Conservation (phyloP, 768 basidiomycete species). For the Filobasidium floriforme region DNA sequence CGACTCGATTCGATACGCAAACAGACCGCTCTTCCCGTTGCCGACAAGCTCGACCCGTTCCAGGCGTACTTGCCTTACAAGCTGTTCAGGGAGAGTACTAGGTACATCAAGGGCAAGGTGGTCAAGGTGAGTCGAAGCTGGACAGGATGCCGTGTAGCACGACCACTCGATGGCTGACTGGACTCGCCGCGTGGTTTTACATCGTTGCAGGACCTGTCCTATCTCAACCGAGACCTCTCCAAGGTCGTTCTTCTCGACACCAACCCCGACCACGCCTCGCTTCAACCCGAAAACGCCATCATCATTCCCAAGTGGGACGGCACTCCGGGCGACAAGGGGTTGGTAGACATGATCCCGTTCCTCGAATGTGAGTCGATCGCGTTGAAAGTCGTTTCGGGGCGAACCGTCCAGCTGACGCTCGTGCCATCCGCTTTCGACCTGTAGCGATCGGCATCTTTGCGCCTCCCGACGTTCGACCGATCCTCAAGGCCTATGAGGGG, state of each 20-base stretch:
- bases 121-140: constrained; percentile 59
- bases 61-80: constrained; percentile 79
- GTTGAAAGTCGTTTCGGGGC: neutral
- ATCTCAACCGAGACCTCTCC: constrained; percentile 84
- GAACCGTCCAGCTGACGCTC: constrained; percentile 2
- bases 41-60: constrained; percentile 92
- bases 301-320: constrained; percentile 81
- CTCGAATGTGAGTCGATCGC: constrained; percentile 62
- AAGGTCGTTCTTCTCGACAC: constrained; percentile 86
- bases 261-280: constrained; percentile 62
- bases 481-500: constrained; percentile 72
- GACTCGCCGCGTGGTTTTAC: neutral
- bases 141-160: neutral
- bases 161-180: constrained; percentile 2
- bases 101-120: constrained; percentile 68
- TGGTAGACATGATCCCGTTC: constrained; percentile 92
- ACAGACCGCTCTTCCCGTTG: constrained; percentile 76
- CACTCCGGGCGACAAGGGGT: constrained; percentile 60
- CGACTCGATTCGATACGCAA: constrained; percentile 7
- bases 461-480: constrained; percentile 75
- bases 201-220: constrained; percentile 73
- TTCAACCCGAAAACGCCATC: constrained; percentile 84
- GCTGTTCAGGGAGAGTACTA: constrained; percentile 86
- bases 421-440: neutral
- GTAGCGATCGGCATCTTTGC: constrained; percentile 87